Conservation (phyloP, 148 eudicot species). For the Drosera capensis region DNA sequence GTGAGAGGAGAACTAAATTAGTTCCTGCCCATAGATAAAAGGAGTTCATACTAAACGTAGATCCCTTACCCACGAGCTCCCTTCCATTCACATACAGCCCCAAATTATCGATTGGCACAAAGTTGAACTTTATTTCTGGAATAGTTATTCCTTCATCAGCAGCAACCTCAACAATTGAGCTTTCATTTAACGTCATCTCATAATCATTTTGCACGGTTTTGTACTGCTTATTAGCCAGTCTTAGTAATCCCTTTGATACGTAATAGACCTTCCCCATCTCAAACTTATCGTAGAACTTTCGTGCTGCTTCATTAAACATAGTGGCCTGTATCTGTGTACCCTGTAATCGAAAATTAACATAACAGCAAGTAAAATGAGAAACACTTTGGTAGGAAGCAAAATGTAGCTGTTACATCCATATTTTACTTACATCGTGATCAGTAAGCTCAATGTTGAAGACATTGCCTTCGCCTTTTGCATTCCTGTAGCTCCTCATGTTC, state of each 20-base stretch:
- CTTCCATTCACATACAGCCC: constrained; percentile 76
- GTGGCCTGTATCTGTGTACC: constrained; percentile 99
- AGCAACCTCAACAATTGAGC: constrained; percentile 73
- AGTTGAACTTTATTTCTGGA: constrained; percentile 74
- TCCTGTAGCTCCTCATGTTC: constrained; percentile 51
- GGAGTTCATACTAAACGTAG: not conserved
- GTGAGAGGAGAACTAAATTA: too few species aligned
- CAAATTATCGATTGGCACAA: constrained; percentile 84
- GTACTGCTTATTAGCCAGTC: constrained; percentile 88
- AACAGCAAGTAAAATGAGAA: not conserved
- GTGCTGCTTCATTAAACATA: constrained; percentile 96
- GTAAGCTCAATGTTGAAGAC: constrained; percentile 95
- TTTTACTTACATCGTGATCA: constrained; percentile 78
- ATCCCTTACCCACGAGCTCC: constrained; percentile 61
- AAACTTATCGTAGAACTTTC: constrained; percentile 71
- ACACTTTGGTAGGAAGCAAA: not conserved
- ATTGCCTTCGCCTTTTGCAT: constrained; percentile 85
- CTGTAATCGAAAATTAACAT: constrained; percentile 16
- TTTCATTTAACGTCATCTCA: constrained; percentile 87
- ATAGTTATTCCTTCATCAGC: constrained; percentile 47
- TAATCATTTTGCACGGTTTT: constrained; percentile 87
- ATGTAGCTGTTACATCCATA: not conserved
- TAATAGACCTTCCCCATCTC: constrained; percentile 80
- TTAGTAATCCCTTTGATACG: constrained; percentile 76
- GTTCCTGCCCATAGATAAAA: too few species aligned